Base-by-base conservation (phyloP, 371 early-diverging fungal genomes). In the Mortierella sp. region DNA sequence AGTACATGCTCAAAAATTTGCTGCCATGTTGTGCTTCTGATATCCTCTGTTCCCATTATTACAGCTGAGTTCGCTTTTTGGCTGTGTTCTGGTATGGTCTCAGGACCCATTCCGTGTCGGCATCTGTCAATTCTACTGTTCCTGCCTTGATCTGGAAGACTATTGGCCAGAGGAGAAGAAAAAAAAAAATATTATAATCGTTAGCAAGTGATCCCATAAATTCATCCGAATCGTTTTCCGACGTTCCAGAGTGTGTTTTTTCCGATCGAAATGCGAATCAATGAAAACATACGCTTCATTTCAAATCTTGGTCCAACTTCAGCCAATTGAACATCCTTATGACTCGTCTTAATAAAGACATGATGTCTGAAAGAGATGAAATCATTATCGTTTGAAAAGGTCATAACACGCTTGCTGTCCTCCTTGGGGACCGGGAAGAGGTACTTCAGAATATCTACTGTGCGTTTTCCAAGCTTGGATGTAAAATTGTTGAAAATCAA, bases 271-370 rank as follows among this genome's bases (percentile, higher is more conserved):
- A 40, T 13, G 13, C 40, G 13, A 40, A 40, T 6, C 9, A 40
- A 40, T 40, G 15, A 19, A 12, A 32, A 84, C 89, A 83, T 87
- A 93, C 94, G 90, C 86, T 94, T 88, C 96, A 98, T 95, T 84
- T 98, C 98, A 80, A 99, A 99, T 54, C 98, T 92, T 43, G 99
- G 99, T 0, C 98, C 98, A n/a, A 98, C 97, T 83, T 98, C 98
- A 40, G 96, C 95, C 55, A 99, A 85, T 73, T 96, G 93, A 1
- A 96, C 96, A 63, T 97, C 93, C 72, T 95, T 96, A 72, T 91
- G 89, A 43, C 90, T 92, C 42, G 92, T 89, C 85, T 96, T 96
- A 56, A 91, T 89, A 85, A 88, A 98, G 19, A 98, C 98, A 85
- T 98, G 98, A 78, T 99, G 99, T 79, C 98, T 90, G 89, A 96